Evolutionary conservation across 1,139 yeast species (phyloP), one percentile per base, ranked within the genome.

Genomic region (Yamadazyma aaseri): DNA sequence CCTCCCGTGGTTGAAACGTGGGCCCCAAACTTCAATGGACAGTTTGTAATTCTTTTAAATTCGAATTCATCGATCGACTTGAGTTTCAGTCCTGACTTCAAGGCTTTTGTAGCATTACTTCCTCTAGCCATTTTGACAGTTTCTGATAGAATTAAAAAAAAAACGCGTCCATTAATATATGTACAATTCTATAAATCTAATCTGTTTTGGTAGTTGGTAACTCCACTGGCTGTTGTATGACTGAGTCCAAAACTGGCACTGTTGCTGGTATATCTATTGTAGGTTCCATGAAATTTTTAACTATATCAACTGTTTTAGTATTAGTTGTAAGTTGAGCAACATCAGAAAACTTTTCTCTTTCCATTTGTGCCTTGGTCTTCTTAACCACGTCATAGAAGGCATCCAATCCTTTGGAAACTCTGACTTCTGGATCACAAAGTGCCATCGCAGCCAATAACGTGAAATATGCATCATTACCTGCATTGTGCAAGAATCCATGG

Each of bases 381-480:
- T 40, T 47, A 20, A 18, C 46, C 37, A 21, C 36, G 20, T 41
- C 43, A 17, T 28, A 30, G 33, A 40, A 55, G 1, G 24, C 23
- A 37, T 58, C 65, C 14, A 59, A 38, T 5, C 41, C 28, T 20
- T 42, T 41, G 5, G 33, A 21, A 7, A 23, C 35, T 31, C 65
- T 40, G 0, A 47, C 42, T 2, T 40, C 38, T 0, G 85, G 83
- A 51, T 82, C 87, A 33, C 80, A 65, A 39, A 79, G 56, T 25
- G 71, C 65, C 51, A 82, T 47, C 11, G 78, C 73, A 14, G 79
- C 66, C 16, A 76, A 40, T 35, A 86, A 55, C 0, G 95, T 85
- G 48, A 73, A 83, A 50, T 81, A 81, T 1, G 95, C 81, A 54
- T 86, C 96, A 50, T 86, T 86, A 6, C 83, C 92, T 2, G 90